Percentiles rank a stretch among this genome's conserved stretches.
These are phyloP conservation scores for Adansonia gregorii DNA, from an alignment of 441 rosid genomes.

Conservation along the genomic window DNA sequence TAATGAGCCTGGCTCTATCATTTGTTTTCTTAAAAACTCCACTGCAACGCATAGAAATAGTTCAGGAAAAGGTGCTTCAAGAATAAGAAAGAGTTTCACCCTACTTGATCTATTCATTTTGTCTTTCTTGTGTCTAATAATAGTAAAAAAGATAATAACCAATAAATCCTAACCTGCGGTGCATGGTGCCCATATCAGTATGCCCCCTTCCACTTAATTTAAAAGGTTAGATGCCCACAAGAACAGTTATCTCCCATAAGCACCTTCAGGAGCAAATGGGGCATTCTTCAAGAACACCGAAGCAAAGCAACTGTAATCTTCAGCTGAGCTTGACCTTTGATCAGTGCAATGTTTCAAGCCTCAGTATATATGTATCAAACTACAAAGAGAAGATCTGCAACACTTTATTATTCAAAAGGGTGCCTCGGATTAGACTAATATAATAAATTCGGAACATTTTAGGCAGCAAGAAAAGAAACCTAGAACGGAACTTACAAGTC, in stretches of 20 bases:
- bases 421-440: not conserved
- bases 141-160: not conserved
- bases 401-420: not conserved
- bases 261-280: slow-evolving; percentile 30
- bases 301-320: not conserved
- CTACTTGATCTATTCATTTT: slow-evolving; percentile 7
- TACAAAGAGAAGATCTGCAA: slow-evolving; percentile 5
- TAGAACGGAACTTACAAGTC: not conserved
- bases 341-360: not conserved
- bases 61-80: not conserved
- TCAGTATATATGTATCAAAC: slow-evolving; percentile 12
- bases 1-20: slow-evolving; percentile 53
- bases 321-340: slow-evolving; percentile 25
- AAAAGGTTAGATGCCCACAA: slow-evolving; percentile 32
- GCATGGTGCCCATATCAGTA: slow-evolving; percentile 51
- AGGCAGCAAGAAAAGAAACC: not conserved
- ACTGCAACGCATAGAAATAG: slow-evolving; percentile 47
- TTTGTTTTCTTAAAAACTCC: slow-evolving; percentile 63
- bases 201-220: slow-evolving; percentile 30
- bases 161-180: slow-evolving; percentile 59
- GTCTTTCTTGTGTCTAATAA: not conserved
- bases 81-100: not conserved
- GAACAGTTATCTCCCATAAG: slow-evolving; percentile 34
- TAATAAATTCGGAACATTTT: not conserved
- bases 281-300: slow-evolving; percentile 36